phyloP scores from a whole-genome alignment of 495 filamentous ascomycete species.

The Trypethelium eluteriae region DNA sequence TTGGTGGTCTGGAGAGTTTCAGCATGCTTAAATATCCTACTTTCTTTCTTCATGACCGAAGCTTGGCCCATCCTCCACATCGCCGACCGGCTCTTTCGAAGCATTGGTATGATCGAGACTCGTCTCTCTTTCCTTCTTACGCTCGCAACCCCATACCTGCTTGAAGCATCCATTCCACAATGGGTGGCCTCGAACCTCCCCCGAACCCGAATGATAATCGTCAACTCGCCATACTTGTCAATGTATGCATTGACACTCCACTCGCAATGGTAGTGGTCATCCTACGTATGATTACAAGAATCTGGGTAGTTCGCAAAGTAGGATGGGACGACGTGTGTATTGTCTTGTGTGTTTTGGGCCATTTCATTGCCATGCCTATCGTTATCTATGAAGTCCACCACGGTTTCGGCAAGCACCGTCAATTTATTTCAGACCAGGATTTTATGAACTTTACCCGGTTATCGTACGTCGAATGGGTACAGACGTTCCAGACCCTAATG shows the following conservation, averaged over 20 bases:
- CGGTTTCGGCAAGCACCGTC: background rate
- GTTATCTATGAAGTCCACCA: background rate
- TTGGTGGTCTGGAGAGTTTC: no score
- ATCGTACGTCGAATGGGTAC: background rate
- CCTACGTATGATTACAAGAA: background rate
- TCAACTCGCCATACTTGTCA: background rate
- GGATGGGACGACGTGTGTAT: background rate
- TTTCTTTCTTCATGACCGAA: no score
- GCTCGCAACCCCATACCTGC: no score
- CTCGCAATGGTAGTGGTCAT: background rate
- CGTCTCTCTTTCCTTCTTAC: no score
- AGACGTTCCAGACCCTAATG: conserved; percentile 6
- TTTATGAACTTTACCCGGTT: background rate
- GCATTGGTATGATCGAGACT: no score
- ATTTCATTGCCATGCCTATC: background rate
- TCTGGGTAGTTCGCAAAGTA: background rate
- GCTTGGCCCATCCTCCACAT: no score
- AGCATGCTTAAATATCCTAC: no score
- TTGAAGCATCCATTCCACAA: background rate
- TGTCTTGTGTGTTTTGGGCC: background rate
- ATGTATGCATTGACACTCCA: background rate
- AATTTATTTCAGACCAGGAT: background rate
- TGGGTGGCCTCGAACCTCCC: background rate
- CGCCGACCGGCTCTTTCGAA: no score
- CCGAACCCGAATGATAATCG: background rate